Evolutionary conservation across 129 eudicot genomes (phyloP).

Genomic region (Apium graveolens): DNA sequence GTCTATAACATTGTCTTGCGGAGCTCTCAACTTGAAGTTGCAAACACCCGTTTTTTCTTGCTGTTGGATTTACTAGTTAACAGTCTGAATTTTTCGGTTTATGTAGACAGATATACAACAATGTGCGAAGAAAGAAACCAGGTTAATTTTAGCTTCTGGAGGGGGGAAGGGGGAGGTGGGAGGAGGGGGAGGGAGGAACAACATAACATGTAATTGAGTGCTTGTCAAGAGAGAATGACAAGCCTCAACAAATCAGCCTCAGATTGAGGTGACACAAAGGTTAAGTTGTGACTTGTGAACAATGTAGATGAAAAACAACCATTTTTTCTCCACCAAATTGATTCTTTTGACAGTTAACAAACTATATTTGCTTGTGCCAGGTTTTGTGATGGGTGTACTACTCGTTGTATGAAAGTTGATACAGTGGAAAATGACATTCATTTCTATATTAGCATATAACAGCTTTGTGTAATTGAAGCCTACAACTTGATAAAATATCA

Average conservation of each 20-base stretch:
- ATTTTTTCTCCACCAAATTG: background rate
- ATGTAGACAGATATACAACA: too few species aligned
- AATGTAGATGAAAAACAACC: background rate
- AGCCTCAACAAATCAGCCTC: background rate
- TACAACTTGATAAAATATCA: background rate
- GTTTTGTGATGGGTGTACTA: background rate
- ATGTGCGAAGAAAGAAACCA: too few species aligned
- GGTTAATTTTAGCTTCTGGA: background rate
- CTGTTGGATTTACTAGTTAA: background rate
- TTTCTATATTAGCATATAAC: background rate
- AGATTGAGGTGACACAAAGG: background rate
- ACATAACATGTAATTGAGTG: background rate
- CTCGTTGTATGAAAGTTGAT: background rate
- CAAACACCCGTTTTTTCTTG: background rate
- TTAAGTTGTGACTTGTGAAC: background rate
- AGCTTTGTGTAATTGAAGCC: background rate
- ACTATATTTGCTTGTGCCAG: background rate
- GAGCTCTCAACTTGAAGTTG: too few species aligned
- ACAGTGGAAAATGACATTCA: background rate
- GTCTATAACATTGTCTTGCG: too few species aligned
- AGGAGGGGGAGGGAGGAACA: background rate
- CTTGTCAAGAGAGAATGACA: background rate
- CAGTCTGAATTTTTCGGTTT: background rate
- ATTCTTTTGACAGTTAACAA: conserved; percentile 1
- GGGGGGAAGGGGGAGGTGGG: too few species aligned